Evolutionary conservation across 768 basidiomycete species (phyloP), one percentile per base, ranked within the genome.

Genomic region (Pisolithus marmoratus): DNA sequence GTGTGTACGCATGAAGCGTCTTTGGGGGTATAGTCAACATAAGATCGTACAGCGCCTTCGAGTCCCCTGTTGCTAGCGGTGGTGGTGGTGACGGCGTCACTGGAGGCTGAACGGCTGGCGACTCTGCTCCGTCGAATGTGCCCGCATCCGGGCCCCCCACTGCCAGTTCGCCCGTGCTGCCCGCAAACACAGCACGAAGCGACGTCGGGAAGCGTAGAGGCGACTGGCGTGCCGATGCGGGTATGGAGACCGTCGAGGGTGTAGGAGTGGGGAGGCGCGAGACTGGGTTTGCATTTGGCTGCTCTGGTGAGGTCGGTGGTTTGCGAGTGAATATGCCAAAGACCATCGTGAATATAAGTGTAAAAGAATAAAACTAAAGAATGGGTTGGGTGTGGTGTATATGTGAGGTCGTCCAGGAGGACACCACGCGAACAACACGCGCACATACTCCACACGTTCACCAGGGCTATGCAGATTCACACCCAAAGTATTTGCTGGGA

Each of bases 1-100:
- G 72, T 29, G 77, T 75, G 67, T 85, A 87, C 1, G 75, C 53
- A 60, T 87, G 84, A 0, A 89, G 71, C 0, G 76, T 82, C 65
- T 86, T 83, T 7, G 86, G 71, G 11, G 87, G 87, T 38, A 88
- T 75, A 12, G 80, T 73, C 27, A 71, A 63, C 60, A 89, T 72
- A 54, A 85, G 75, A 6, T 77, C 60, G 42, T 74, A 68, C 2
- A 89, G 69, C 12, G 70, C 59, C 26, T 68, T 60, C 4, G 78
- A 63, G 57, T 82, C 74, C 55, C 65, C 29, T 14, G 70, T 70
- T 47, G 64, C 59, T n/a, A 73, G 67, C 17, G 73, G 67, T 15
- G 73, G 75, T 7, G 61, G 63, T n/a, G 71, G 63, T 4, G 71
- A 56, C 14, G 67, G 61, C 24, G 69, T 67, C 26, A 64, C 59